These are phyloP conservation scores for Phytophthora cajani DNA, from an alignment of 352 stramenopile genomes.

Conservation along the genomic window DNA sequence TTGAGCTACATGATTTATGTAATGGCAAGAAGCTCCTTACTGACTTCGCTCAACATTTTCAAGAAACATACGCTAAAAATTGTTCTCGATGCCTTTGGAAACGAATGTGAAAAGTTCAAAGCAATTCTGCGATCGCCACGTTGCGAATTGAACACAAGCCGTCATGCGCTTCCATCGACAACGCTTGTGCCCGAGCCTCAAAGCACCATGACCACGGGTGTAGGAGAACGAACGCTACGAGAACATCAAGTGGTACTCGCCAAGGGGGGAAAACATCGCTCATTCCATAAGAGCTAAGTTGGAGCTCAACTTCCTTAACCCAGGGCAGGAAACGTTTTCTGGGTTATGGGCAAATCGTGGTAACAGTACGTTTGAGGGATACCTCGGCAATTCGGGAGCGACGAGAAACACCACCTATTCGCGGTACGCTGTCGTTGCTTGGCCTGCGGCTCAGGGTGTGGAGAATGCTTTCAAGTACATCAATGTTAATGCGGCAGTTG, in stretches of 20 bases:
- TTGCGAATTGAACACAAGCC: no score
- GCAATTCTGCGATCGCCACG: no score
- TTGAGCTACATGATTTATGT: no score
- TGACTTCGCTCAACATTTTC: no score
- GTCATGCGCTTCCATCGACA: no score
- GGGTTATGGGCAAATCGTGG: slow-evolving; percentile 17
- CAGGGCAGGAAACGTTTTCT: slow-evolving; percentile 8
- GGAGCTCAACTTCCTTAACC: slow-evolving; percentile 24
- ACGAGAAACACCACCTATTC: slow-evolving; percentile 29
- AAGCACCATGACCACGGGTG: no score
- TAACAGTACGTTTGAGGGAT: slow-evolving; percentile 25
- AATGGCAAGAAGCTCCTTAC: no score
- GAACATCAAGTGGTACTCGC: slow-evolving; percentile 14
- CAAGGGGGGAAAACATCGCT: not conserved
- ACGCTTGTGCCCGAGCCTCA: no score
- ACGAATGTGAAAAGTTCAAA: no score
- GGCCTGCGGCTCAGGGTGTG: slow-evolving; percentile 4
- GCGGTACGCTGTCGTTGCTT: slow-evolving; percentile 11
- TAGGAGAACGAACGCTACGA: slow-evolving; percentile 15
- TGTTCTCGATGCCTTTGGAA: no score
- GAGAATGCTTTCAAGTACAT: slow-evolving; percentile 9
- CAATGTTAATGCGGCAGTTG: not conserved
- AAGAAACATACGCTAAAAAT: no score
- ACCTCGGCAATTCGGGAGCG: slow-evolving; percentile 23
- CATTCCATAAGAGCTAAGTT: not conserved